Evolutionary conservation across 2,329 filamentous ascomycete species (phyloP).

Genomic region (Sporothrix pallida): DNA sequence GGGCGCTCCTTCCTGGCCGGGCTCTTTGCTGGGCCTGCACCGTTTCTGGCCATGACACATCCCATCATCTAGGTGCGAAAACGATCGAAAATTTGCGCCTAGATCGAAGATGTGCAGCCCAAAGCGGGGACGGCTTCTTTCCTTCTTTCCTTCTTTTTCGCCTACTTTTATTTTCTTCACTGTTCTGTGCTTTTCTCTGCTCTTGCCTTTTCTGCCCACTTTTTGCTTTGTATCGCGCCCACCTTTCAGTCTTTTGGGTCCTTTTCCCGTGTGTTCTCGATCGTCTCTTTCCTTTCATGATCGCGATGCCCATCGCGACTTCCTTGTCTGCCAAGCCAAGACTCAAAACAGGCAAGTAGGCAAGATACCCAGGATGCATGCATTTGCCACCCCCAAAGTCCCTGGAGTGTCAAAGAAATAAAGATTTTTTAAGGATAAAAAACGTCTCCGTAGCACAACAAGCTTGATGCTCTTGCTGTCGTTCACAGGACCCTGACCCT

Average conservation of each 20-base stretch:
- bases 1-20: conserved; percentile 5
- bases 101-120: conserved; percentile 26
- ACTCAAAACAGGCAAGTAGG: not conserved
- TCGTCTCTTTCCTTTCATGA: not conserved
- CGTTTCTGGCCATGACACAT: conserved; percentile 19
- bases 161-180: not conserved
- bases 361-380: no score
- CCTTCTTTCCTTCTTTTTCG: conserved; percentile 1
- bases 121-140: conserved; percentile 14
- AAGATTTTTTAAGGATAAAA: not conserved
- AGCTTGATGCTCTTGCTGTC: not conserved
- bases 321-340: not conserved
- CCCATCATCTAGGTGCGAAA: conserved; percentile 17
- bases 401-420: not conserved
- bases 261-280: conserved; percentile 1
- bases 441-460: not conserved
- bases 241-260: not conserved
- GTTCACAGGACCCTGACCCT: conserved; percentile 23
- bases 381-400: not conserved
- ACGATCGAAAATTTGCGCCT: conserved; percentile 33
- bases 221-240: not conserved
- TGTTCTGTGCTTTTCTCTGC: not conserved
- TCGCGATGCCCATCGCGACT: conserved; percentile 16
- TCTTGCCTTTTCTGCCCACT: conserved; percentile 20
- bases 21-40: not conserved